A percentile compares a stretch with the other conserved stretches of the same genome.
These are phyloP conservation scores for Eimeria tenella DNA, from an alignment of 169 alveolate genomes.

Conservation along the genomic window DNA sequence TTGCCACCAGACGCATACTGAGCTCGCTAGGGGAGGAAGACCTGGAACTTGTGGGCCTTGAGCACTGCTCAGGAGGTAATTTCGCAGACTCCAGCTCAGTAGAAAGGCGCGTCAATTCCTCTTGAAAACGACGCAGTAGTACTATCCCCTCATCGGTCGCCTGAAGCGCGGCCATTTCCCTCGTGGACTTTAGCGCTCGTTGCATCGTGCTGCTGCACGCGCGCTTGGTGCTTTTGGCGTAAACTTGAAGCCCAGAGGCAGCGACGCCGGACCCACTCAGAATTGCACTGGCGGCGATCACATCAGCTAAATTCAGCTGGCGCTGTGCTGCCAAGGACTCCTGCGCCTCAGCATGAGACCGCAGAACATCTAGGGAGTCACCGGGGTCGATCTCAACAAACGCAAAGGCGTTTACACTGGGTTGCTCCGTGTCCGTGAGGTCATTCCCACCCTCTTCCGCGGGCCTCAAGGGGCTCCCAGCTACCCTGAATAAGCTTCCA, in stretches of 20 bases:
- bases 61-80: too few relatives aligned
- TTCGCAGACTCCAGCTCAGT: background rate
- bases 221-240: background rate
- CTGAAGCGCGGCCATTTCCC: background rate
- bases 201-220: slow-evolving; percentile 32
- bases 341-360: slow-evolving; percentile 5
- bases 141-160: slow-evolving; percentile 35
- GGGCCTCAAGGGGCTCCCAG: slow-evolving; percentile 9
- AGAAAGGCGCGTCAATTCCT: background rate
- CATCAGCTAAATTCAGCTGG: background rate
- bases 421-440: too few relatives aligned
- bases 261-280: background rate
- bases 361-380: background rate
- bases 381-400: slow-evolving; percentile 4
- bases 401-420: background rate
- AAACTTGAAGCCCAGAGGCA: background rate
- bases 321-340: background rate
- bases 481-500: background rate
- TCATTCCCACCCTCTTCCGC: background rate
- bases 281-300: background rate
- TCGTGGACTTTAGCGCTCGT: background rate
- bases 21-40: too few relatives aligned
- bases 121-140: background rate
- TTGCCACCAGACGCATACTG: background rate
- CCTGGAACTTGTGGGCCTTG: too few relatives aligned